Conservation (phyloP, 2,329 filamentous ascomycete genomes). For the Diaporthe ampelina region DNA sequence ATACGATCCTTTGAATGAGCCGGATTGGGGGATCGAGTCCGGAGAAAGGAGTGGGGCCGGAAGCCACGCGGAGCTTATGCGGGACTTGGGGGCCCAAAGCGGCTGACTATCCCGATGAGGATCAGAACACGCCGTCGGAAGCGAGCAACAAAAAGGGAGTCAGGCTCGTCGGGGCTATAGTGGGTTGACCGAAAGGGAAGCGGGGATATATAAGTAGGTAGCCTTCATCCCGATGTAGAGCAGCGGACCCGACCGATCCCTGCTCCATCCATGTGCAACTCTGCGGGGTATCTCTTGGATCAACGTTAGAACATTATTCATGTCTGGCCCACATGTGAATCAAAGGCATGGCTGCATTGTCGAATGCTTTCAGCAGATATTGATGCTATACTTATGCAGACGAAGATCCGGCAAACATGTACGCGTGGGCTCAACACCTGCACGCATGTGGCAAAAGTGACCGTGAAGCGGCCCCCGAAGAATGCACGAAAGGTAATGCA, state of each 20-base stretch:
- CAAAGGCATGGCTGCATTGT: too few species aligned
- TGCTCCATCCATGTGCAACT: neutral
- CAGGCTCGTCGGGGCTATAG: neutral
- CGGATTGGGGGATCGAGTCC: neutral
- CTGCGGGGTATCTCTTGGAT: constrained; percentile 14
- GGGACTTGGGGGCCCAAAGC: neutral
- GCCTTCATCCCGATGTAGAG: neutral
- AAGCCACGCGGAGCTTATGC: neutral
- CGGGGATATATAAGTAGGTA: neutral
- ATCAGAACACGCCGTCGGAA: neutral
- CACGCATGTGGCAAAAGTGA: neutral
- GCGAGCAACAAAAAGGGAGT: neutral
- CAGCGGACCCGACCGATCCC: neutral
- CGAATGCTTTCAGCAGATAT: too few species aligned
- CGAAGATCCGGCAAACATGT: neutral
- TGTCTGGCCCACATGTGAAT: neutral
- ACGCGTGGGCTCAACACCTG: neutral
- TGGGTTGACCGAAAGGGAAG: neutral
- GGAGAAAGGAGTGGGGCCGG: neutral
- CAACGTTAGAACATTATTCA: neutral
- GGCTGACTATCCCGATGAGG: neutral
- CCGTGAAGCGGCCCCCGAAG: neutral
- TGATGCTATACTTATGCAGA: too few species aligned
- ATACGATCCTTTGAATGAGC: neutral
- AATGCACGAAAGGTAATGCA: neutral